phyloP scores from a whole-genome alignment of 176 grass and related monocot species.

The Triticum monococcum region DNA sequence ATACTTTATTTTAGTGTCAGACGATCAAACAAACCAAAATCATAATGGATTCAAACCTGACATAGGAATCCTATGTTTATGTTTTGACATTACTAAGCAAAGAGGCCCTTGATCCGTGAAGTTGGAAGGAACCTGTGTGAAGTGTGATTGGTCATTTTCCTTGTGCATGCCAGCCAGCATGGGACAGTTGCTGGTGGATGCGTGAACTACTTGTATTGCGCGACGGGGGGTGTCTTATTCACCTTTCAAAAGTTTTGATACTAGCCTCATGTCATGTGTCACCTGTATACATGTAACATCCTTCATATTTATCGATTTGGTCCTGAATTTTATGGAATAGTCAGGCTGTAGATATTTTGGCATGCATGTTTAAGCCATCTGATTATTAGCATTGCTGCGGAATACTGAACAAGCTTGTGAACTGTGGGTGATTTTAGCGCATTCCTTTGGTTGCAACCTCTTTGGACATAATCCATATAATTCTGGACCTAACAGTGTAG shows the following conservation, averaged over 20 bases:
- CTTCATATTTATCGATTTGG: neutral
- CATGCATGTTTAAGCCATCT: neutral
- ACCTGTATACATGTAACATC: neutral
- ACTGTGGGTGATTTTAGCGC: neutral
- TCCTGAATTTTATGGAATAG: neutral
- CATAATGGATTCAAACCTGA: no score
- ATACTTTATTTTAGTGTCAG: no score
- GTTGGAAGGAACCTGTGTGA: no score
- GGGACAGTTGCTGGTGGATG: no score
- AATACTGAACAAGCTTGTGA: neutral
- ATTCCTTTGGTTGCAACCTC: neutral
- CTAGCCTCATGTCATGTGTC: neutral
- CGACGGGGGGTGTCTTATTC: conserved; percentile 47
- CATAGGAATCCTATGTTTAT: no score
- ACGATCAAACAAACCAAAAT: no score
- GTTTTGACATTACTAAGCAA: no score
- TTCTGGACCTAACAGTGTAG: neutral
- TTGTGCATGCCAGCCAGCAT: no score
- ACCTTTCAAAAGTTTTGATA: conserved; percentile 52
- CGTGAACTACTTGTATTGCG: neutral
- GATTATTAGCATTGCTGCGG: neutral
- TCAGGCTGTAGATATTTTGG: neutral
- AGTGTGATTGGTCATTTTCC: no score
- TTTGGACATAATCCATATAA: neutral
- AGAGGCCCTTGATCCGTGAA: no score